phyloP scores from a whole-genome alignment of 164 flowering plant genomes.

The Platanus orientalis region DNA sequence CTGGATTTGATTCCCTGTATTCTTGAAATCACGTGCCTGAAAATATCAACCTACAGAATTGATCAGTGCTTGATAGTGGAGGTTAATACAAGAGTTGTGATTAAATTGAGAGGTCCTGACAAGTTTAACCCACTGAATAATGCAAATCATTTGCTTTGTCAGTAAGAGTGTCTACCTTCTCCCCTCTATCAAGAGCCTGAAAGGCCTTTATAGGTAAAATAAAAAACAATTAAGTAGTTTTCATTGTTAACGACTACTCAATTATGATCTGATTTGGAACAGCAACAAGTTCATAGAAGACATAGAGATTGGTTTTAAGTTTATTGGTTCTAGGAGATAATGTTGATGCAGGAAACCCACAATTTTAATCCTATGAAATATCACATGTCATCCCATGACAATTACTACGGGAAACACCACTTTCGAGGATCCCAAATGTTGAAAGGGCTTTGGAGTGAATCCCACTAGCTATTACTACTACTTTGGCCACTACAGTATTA shows the following conservation, averaged over 20 bases:
- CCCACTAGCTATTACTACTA: too few relatives aligned
- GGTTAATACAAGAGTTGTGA: neutral
- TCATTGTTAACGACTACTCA: too few relatives aligned
- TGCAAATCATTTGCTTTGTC: slow-evolving; percentile 75
- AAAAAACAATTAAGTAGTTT: neutral
- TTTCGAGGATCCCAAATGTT: too few relatives aligned
- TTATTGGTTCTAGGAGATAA: neutral
- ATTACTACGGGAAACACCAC: too few relatives aligned
- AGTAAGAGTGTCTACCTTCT: slow-evolving; percentile 47
- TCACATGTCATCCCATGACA: too few relatives aligned
- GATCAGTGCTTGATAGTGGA: too few relatives aligned
- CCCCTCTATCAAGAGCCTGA: slow-evolving; percentile 80
- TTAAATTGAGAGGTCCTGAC: neutral
- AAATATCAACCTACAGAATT: slow-evolving; percentile 14
- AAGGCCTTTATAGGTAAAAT: slow-evolving; percentile 10
- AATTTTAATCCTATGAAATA: too few relatives aligned
- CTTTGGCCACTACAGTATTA: too few relatives aligned
- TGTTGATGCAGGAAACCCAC: neutral
- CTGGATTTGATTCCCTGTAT: slow-evolving; percentile 61
- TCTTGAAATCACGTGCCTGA: slow-evolving; percentile 77
- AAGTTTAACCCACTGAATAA: slow-evolving; percentile 35
- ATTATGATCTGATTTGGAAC: too few relatives aligned
- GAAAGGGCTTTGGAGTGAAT: too few relatives aligned
- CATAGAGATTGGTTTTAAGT: too few relatives aligned
- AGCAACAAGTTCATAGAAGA: too few relatives aligned